Evolutionary conservation across 1,284 basidiomycete genomes (phyloP).

Genomic region (Cryptococcus maquisensis): DNA sequence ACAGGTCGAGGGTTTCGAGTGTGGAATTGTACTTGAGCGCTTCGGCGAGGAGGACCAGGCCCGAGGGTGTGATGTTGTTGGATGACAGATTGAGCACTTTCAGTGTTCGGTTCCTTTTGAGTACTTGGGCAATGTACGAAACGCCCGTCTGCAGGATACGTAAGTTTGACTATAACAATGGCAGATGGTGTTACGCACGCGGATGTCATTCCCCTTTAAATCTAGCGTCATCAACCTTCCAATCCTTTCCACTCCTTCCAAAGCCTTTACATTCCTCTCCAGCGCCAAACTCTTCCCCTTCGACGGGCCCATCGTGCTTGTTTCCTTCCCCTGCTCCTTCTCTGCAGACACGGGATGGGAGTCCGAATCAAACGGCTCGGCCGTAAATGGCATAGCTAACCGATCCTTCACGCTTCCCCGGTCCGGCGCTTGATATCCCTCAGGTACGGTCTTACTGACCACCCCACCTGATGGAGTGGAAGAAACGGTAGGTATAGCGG

Average conservation of each 20-base stretch:
- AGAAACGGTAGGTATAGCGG: conserved; percentile 57
- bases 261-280: conserved; percentile 67
- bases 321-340: background rate
- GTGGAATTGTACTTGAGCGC: conserved; percentile 93
- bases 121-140: conserved; percentile 84
- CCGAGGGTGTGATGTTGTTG: conserved; percentile 81
- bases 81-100: conserved; percentile 91
- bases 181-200: conserved; percentile 52
- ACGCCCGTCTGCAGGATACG: conserved; percentile 61
- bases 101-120: conserved; percentile 91
- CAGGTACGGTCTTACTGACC: conserved; percentile 61
- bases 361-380: background rate
- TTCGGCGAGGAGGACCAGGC: conserved; percentile 78
- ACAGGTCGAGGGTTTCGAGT: conserved; percentile 89
- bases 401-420: conserved; percentile 13
- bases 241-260: conserved; percentile 77
- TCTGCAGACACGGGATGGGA: background rate
- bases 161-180: conserved; percentile 10
- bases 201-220: conserved; percentile 83
- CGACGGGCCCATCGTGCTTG: background rate
- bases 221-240: conserved; percentile 85
- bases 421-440: conserved; percentile 36
- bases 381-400: background rate
- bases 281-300: conserved; percentile 37
- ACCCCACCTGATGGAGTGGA: conserved; percentile 72